A percentile compares a stretch with the other conserved stretches of the same genome.
Evolutionary conservation across 2,329 filamentous ascomycete genomes (phyloP).

Genomic region (Elsinoe fawcettii): DNA sequence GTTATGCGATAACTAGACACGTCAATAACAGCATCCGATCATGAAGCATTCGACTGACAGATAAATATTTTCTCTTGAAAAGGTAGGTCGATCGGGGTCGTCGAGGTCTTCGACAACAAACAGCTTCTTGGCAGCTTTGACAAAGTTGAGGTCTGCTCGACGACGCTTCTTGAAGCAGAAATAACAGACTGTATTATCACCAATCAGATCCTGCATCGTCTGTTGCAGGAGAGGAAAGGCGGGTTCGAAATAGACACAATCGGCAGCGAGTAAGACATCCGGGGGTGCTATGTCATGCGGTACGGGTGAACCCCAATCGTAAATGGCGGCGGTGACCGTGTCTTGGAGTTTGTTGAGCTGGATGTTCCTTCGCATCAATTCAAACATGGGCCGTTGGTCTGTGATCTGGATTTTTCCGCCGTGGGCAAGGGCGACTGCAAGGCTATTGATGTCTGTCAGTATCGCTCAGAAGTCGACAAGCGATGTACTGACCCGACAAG

Average conservation of each 20-base stretch:
- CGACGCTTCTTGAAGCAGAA: conserved; percentile 96
- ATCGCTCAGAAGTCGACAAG: conserved; percentile 1
- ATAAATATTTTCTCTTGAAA: conserved; percentile 42
- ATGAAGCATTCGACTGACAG: conserved; percentile 33
- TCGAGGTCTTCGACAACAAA: conserved; percentile 41
- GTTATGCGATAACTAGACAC: conserved; percentile 9
- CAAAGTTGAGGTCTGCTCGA: conserved; percentile 53
- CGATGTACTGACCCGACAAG: conserved; percentile 54
- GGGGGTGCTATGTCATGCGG: conserved; percentile 46
- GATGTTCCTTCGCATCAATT: conserved; percentile 81
- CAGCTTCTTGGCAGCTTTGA: conserved; percentile 43
- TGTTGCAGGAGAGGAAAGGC: conserved; percentile 80
- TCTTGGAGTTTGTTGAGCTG: conserved; percentile 63
- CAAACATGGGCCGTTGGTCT: conserved; percentile 78
- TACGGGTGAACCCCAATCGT: conserved; percentile 63
- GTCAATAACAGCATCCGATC: background rate
- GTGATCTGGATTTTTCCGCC: conserved; percentile 63
- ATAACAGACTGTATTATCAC: conserved; percentile 57
- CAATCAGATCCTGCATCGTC: conserved; percentile 68
- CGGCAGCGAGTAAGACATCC: conserved; percentile 82
- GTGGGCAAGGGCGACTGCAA: conserved; percentile 53
- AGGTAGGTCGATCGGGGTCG: conserved; percentile 40
- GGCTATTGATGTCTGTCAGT: conserved; percentile 29
- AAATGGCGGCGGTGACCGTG: conserved; percentile 57
- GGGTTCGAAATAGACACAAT: conserved; percentile 96